Conservation (phyloP, 2,329 filamentous ascomycete species). For the Myriosclerotinia duriaeana region DNA sequence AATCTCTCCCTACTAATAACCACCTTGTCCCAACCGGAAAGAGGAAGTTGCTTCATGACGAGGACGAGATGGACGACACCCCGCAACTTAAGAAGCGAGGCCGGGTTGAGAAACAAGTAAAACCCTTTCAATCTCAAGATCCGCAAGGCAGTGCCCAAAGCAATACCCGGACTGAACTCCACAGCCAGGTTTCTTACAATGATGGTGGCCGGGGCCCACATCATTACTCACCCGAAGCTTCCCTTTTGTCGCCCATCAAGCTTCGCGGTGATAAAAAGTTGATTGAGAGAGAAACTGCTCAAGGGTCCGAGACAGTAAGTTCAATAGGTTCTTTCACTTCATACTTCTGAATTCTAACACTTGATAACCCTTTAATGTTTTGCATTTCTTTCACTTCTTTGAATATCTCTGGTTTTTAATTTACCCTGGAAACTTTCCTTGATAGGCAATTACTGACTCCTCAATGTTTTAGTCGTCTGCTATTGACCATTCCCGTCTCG, state of each 20-base stretch:
- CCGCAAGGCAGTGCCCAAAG: too few relatives aligned
- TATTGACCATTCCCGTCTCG: background rate
- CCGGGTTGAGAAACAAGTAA: background rate
- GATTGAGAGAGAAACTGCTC: background rate
- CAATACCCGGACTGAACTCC: too few relatives aligned
- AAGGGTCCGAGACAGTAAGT: background rate
- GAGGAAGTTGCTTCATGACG: too few relatives aligned
- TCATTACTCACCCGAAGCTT: background rate
- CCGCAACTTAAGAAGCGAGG: background rate
- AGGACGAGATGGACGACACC: background rate
- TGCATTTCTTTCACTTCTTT: background rate
- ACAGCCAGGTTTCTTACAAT: background rate
- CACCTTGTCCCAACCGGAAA: background rate
- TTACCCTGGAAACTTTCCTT: background rate
- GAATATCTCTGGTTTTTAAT: background rate
- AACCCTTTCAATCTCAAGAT: background rate
- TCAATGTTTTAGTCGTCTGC: background rate
- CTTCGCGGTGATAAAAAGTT: background rate
- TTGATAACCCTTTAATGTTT: background rate
- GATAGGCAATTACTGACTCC: background rate
- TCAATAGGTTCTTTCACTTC: background rate
- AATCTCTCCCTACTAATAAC: too few relatives aligned
- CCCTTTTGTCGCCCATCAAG: background rate
- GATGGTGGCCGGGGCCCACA: background rate
- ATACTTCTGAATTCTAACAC: background rate